Conservation (phyloP, 2,329 filamentous ascomycete genomes). For the Alternaria atra region DNA sequence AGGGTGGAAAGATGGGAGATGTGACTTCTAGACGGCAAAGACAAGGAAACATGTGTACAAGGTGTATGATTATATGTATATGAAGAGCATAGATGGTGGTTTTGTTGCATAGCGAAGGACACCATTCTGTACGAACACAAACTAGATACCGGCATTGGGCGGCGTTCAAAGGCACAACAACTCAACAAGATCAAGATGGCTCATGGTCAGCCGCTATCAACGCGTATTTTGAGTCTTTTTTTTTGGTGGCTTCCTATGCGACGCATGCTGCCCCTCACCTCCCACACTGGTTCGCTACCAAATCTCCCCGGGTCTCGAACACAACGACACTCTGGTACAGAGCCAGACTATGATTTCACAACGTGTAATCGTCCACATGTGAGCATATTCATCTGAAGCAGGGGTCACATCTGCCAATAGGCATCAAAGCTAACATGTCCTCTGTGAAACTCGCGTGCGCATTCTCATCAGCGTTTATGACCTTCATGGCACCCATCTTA, state of each 20-base stretch:
- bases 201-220: background rate
- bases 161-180: constrained; percentile 11
- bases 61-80: constrained; percentile 19
- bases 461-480: background rate
- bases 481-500: background rate
- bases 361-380: background rate
- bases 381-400: background rate
- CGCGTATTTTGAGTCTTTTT: background rate
- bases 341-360: background rate
- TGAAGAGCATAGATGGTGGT: background rate
- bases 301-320: background rate
- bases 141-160: constrained; percentile 22
- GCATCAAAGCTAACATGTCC: background rate
- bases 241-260: background rate
- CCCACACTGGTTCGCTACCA: constrained; percentile 11
- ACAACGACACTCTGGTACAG: background rate
- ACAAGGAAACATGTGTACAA: background rate
- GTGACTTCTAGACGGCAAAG: constrained; percentile 58
- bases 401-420: background rate
- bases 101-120: constrained; percentile 14
- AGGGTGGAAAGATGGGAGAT: constrained; percentile 79
- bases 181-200: background rate
- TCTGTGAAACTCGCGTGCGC: background rate
- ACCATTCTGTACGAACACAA: constrained; percentile 12
- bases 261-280: constrained; percentile 1